A percentile compares a stretch with the other conserved stretches of the same genome.
These are phyloP conservation scores for Ophiocordyceps unilateralis DNA, from an alignment of 2,329 filamentous ascomycete species.

Conservation along the genomic window DNA sequence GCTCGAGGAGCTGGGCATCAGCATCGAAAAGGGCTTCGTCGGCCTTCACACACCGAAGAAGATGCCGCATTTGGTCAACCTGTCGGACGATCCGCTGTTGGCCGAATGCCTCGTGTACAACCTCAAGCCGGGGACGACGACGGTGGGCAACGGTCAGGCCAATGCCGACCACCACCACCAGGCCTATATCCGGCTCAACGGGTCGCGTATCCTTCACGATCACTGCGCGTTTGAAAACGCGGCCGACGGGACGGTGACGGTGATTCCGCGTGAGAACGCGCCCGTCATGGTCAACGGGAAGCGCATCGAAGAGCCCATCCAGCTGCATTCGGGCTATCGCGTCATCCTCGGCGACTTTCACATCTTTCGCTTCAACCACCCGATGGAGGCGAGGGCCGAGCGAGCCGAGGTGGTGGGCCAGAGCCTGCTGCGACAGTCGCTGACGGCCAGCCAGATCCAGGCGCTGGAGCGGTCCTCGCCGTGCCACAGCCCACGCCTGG, in stretches of 20 bases:
- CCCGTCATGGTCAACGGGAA: conserved; percentile 97
- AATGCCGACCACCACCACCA: conserved; percentile 50
- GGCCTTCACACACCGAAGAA: conserved; percentile 94
- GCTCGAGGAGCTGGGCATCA: conserved; percentile 91
- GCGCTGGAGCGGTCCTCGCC: conserved; percentile 42
- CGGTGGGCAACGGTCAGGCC: conserved; percentile 84
- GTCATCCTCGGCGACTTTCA: conserved; percentile 97
- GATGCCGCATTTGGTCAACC: conserved; percentile 96
- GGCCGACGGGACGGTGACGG: conserved; percentile 76
- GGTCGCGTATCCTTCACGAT: conserved; percentile 77
- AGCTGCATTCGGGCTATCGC: conserved; percentile 79
- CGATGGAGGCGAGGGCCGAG: conserved; percentile 86
- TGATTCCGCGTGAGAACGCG: conserved; percentile 78
- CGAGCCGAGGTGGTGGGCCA: conserved; percentile 61
- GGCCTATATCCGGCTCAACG: conserved; percentile 84
- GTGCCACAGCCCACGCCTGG: conserved; percentile 32
- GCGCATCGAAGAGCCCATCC: conserved; percentile 68
- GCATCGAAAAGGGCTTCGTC: conserved; percentile 95
- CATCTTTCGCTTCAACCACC: conserved; percentile 97
- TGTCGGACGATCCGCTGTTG: conserved; percentile 85
- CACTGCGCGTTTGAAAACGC: conserved; percentile 88
- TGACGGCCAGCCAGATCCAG: conserved; percentile 44
- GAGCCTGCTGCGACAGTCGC: conserved; percentile 72
- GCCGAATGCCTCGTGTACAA: conserved; percentile 97
- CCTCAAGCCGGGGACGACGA: conserved; percentile 84